Conservation (phyloP, 768 basidiomycete species). For the Tephrocybe sp. region DNA sequence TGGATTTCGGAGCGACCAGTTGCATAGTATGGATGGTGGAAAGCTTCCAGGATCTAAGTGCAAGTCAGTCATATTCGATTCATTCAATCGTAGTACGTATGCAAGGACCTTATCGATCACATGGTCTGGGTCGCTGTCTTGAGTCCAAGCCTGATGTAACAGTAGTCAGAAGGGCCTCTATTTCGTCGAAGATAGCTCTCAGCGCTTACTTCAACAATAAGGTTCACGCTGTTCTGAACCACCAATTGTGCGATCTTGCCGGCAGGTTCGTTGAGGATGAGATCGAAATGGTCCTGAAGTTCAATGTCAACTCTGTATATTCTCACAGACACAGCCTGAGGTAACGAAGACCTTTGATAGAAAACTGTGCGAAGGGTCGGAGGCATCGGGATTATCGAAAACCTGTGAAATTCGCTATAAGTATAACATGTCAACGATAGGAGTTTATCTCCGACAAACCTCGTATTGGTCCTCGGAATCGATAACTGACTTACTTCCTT, state of each 20-base stretch:
- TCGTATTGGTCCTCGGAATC: constrained; percentile 68
- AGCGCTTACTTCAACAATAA: constrained; percentile 47
- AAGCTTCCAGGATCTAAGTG: constrained; percentile 54
- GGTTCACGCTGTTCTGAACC: constrained; percentile 57
- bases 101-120: constrained; percentile 40
- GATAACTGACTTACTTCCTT: constrained; percentile 68
- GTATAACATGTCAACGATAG: not conserved
- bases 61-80: not conserved
- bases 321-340: not conserved
- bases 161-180: not conserved
- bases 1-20: constrained; percentile 52
- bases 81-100: not conserved
- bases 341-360: constrained; percentile 53
- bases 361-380: constrained; percentile 66
- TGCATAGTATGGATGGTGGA: constrained; percentile 71
- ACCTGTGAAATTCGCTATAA: constrained; percentile 34
- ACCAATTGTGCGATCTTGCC: constrained; percentile 70
- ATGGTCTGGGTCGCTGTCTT: constrained; percentile 39
- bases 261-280: constrained; percentile 73
- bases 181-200: not conserved
- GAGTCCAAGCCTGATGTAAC: constrained; percentile 42
- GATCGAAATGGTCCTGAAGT: constrained; percentile 63
- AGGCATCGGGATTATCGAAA: constrained; percentile 63
- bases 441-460: constrained; percentile 23
- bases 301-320: not conserved